phyloP scores from a whole-genome alignment of 2,329 filamentous ascomycete species.

The Claviceps maximensis region DNA sequence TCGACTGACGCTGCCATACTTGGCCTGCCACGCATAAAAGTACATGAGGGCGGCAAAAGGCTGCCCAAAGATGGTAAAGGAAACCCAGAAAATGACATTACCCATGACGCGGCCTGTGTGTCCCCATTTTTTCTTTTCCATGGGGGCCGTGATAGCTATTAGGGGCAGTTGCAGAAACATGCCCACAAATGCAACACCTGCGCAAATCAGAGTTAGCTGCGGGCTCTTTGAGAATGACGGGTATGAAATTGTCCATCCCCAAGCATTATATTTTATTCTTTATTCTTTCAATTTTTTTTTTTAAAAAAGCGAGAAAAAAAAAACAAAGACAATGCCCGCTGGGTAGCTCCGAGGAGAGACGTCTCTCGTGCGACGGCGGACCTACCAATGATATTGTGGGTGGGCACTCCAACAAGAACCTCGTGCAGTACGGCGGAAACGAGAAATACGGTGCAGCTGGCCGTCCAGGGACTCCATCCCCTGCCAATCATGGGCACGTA shows the following conservation, averaged over 20 bases:
- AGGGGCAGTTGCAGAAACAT: conserved; percentile 91
- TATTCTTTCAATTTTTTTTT: too few relatives aligned
- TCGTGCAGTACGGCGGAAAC: conserved; percentile 86
- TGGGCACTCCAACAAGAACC: conserved; percentile 82
- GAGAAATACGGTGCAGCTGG: conserved; percentile 73
- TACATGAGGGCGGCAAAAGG: conserved; percentile 85
- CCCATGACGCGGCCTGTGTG: conserved; percentile 63
- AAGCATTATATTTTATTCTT: too few relatives aligned
- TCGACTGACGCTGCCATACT: conserved; percentile 72
- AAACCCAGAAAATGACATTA: conserved; percentile 93
- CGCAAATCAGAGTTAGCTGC: neutral
- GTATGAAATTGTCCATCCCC: too few relatives aligned
- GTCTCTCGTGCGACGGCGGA: neutral
- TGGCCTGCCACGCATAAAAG: conserved; percentile 97
- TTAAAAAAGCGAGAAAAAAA: neutral
- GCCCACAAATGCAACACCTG: conserved; percentile 80
- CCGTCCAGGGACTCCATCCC: conserved; percentile 57
- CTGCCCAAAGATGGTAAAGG: conserved; percentile 90
- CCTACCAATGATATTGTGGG: conserved; percentile 80
- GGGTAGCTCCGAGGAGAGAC: too few relatives aligned
- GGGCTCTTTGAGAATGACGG: too few relatives aligned
- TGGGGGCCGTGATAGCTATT: conserved; percentile 63
- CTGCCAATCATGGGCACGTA: conserved; percentile 79
- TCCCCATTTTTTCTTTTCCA: conserved; percentile 66
- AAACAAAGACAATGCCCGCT: neutral